Evolutionary conservation across 495 filamentous ascomycete genomes (phyloP).

Genomic region (Friedmanniomyces simplex): DNA sequence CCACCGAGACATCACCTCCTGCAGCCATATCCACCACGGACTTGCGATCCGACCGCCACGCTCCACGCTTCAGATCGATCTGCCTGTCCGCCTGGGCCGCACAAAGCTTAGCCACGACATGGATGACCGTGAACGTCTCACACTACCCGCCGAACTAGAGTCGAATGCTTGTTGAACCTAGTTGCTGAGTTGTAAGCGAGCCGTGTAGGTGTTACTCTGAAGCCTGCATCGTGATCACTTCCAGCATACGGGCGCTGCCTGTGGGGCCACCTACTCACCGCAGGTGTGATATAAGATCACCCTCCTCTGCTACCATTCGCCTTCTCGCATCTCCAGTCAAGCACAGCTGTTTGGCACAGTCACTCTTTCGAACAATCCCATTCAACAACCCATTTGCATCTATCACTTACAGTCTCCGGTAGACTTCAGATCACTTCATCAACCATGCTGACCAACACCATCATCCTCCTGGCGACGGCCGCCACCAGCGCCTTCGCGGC

Average conservation of each 20-base stretch:
- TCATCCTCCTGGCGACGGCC: constrained; percentile 8
- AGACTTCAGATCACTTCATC: background rate
- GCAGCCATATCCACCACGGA: background rate
- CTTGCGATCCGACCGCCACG: background rate
- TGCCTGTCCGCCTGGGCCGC: background rate
- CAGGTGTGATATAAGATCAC: too few species aligned
- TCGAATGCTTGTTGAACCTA: background rate
- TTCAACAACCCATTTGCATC: background rate
- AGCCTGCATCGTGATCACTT: background rate
- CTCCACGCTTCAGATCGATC: constrained; percentile 1
- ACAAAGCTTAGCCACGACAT: constrained; percentile 9
- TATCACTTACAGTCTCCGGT: constrained; percentile 2
- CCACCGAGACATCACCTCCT: background rate
- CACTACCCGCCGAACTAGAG: background rate
- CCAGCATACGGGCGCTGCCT: too few species aligned
- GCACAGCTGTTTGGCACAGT: background rate
- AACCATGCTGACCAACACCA: constrained; percentile 13
- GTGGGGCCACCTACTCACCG: too few species aligned
- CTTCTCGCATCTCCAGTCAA: too few species aligned
- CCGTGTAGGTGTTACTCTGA: background rate
- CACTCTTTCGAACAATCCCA: background rate
- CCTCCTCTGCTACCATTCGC: too few species aligned
- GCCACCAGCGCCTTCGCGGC: constrained; percentile 8
- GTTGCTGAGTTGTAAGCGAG: background rate
- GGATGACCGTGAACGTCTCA: background rate